Conservation (phyloP, 805 yeast genomes). For the Candida jianshihensis region DNA sequence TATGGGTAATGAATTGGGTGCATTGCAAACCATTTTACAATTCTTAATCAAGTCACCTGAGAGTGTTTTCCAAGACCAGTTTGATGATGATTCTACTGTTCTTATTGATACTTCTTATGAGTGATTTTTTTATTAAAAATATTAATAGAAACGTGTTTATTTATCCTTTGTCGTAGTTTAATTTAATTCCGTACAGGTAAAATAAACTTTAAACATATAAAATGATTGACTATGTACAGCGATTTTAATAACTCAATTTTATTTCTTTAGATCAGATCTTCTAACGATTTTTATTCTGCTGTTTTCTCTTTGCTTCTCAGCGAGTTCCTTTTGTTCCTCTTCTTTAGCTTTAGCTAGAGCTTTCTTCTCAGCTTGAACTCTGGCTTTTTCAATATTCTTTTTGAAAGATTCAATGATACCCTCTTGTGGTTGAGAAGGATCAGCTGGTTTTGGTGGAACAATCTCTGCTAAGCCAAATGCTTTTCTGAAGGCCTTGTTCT, state of each 20-base stretch:
- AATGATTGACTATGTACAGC: neutral
- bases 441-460: constrained; percentile 42
- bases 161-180: too few species aligned
- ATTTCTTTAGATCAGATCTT: constrained; percentile 12
- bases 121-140: neutral
- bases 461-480: constrained; percentile 53
- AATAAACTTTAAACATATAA: neutral
- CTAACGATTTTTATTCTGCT: constrained; percentile 20
- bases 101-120: neutral
- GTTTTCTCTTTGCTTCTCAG: constrained; percentile 25
- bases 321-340: constrained; percentile 23
- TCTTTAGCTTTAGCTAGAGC: constrained; percentile 29
- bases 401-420: constrained; percentile 31
- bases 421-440: constrained; percentile 25
- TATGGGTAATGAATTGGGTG: constrained; percentile 45
- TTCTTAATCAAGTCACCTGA: constrained; percentile 37
- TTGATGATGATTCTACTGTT: neutral
- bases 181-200: too few species aligned
- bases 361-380: constrained; percentile 32
- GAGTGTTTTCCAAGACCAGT: constrained; percentile 21
- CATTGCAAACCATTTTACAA: constrained; percentile 46
- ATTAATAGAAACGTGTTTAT: too few species aligned
- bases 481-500: constrained; percentile 51
- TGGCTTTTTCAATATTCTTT: constrained; percentile 33
- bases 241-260: neutral